Evolutionary conservation across 768 basidiomycete genomes (phyloP).

Genomic region (Pulveroboletus sp.): DNA sequence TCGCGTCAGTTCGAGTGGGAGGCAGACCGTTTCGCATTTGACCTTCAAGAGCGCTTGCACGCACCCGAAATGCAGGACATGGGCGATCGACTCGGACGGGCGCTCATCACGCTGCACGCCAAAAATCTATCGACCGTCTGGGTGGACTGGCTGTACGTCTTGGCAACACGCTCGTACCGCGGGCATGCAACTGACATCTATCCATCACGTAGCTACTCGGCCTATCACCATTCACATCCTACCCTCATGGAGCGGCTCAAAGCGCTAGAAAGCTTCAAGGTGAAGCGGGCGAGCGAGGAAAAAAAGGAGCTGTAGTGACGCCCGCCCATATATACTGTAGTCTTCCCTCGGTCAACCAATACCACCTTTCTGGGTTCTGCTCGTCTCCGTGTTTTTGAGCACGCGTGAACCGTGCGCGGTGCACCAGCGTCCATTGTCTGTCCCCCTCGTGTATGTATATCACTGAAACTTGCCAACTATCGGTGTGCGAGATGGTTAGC

Average conservation of each 20-base stretch:
- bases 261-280: slow-evolving; percentile 68
- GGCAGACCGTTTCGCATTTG: slow-evolving; percentile 83
- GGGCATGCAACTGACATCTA: background rate
- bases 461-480: background rate
- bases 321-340: background rate
- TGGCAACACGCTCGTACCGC: background rate
- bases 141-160: slow-evolving; percentile 79
- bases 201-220: slow-evolving; percentile 64
- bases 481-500: background rate
- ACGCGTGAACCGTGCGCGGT: background rate
- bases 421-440: background rate
- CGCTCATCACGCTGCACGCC: slow-evolving; percentile 81
- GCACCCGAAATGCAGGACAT: slow-evolving; percentile 68
- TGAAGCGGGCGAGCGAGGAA: slow-evolving; percentile 27
- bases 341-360: background rate
- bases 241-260: slow-evolving; percentile 86
- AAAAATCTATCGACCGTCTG: slow-evolving; percentile 92
- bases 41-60: slow-evolving; percentile 49
- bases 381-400: too few relatives aligned
- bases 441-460: background rate
- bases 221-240: slow-evolving; percentile 95
- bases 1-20: slow-evolving; percentile 89
- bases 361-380: background rate
- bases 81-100: slow-evolving; percentile 78
- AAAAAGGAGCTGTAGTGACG: slow-evolving; percentile 25